Evolutionary conservation across 2,329 filamentous ascomycete species (phyloP).

Genomic region (Pseudogymnoascus sp.): DNA sequence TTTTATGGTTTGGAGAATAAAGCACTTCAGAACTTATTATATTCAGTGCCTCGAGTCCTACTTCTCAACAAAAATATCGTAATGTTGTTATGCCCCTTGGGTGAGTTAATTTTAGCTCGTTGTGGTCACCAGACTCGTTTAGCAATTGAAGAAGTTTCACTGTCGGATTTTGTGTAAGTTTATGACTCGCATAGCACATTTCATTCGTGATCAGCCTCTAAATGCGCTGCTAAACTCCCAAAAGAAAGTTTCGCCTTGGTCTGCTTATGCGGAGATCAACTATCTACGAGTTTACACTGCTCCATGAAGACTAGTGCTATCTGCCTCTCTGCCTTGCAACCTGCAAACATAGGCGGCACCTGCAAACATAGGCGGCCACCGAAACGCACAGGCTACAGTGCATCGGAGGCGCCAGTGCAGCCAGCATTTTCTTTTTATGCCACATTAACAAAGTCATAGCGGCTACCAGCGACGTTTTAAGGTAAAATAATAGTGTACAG

Average conservation of each 20-base stretch:
- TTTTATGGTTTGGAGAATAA: neutral
- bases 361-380: neutral
- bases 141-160: slow-evolving; percentile 5
- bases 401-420: neutral
- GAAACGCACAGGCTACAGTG: neutral
- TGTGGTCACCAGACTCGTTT: slow-evolving; percentile 7
- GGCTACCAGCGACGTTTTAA: neutral
- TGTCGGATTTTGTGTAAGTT: slow-evolving; percentile 2
- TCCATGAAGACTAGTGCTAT: slow-evolving; percentile 5
- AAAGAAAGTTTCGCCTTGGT: slow-evolving; percentile 3
- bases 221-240: neutral
- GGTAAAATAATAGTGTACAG: neutral
- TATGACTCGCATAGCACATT: slow-evolving; percentile 6
- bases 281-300: neutral
- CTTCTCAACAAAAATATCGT: neutral
- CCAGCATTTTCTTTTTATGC: neutral
- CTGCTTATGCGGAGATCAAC: neutral
- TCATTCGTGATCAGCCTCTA: slow-evolving; percentile 2
- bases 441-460: neutral
- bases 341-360: neutral
- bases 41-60: neutral
- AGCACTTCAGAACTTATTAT: neutral
- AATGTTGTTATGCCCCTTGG: slow-evolving; percentile 3
- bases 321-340: neutral
- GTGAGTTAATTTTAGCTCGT: slow-evolving; percentile 5